Evolutionary conservation across 805 yeast genomes (phyloP), one percentile per base, ranked within the genome.

Genomic region (Clavispora asparagi): DNA sequence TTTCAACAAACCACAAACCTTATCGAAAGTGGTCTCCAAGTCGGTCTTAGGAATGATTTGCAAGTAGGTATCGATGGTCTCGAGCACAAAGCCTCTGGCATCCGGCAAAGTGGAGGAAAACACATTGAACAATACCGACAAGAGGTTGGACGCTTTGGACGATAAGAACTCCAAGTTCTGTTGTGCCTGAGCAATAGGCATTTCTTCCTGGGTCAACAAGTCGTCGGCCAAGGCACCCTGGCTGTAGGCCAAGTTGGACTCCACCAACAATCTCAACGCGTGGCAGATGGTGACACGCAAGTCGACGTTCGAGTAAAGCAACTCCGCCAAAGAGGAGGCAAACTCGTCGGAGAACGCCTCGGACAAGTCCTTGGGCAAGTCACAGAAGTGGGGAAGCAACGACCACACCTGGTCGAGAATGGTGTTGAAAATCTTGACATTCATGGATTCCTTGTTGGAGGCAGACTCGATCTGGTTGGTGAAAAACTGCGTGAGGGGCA

Each of bases 341-440:
- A 90, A 88, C 25, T 76, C 78, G 61, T 84, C 88, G 45, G 80
- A 78, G 60, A 92, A 89, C 0, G 87, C 70, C 8, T 60, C 57
- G 19, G 60, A 63, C 54, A 89, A 71, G 66, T 94, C 99, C 25
- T 70, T 71, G 30, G 98, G 96, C 56, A 91, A 74, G 60, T 87
- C 94, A 60, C 94, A 85, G 65, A 90, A 94, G 55, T 83, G 85
- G 14, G 98, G 96, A 51, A 94, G 72, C 52, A 91, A 72, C 1
- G 95, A 82, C 97, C 97, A 90, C 30, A 91, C 75, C 73, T 94
- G 99, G 61, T 87, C 96, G 37, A 87, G 73, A 39, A 94, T 80
- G 2, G 99, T 92, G 56, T 82, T 78, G 61, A 87, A 86, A 43
- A 94, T 81, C 67, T 89, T 94, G 47, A 70, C 64, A 61, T 88